phyloP scores from a whole-genome alignment of 257 asterid species.

The Primulina eburnea region DNA sequence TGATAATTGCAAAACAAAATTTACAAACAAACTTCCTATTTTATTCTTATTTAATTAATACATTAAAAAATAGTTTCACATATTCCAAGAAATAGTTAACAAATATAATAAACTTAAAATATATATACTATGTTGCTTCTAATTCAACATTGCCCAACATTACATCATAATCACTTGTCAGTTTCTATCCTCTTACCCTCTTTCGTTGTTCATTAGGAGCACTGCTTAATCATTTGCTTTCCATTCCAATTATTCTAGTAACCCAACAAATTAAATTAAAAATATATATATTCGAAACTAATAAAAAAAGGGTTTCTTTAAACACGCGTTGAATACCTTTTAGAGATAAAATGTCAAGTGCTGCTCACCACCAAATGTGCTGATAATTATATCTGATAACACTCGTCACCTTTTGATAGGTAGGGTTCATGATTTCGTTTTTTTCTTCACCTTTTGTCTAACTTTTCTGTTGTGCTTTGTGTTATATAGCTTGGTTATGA shows the following conservation, averaged over 20 bases:
- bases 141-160: slow-evolving; percentile 34
- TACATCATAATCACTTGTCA: slow-evolving; percentile 66
- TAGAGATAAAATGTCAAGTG: slow-evolving; percentile 36
- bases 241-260: slow-evolving; percentile 10
- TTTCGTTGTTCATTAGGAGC: slow-evolving; percentile 31
- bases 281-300: not conserved
- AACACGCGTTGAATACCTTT: slow-evolving; percentile 49
- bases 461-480: slow-evolving; percentile 12
- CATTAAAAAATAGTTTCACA: too few species aligned
- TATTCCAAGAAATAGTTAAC: too few species aligned
- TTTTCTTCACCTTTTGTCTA: slow-evolving; percentile 4
- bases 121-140: slow-evolving; percentile 31
- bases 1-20: too few species aligned
- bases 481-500: slow-evolving; percentile 19
- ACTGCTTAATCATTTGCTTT: slow-evolving; percentile 23
- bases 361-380: slow-evolving; percentile 50
- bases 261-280: not conserved
- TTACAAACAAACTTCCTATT: too few species aligned
- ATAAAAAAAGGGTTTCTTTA: slow-evolving; percentile 3
- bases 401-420: slow-evolving; percentile 48
- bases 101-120: not conserved
- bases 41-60: too few species aligned
- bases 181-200: slow-evolving; percentile 26
- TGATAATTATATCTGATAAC: slow-evolving; percentile 58
- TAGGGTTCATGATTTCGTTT: slow-evolving; percentile 35